Conservation (phyloP, 2,329 filamentous ascomycete genomes). For the Pseudofabraea citricarpa region DNA sequence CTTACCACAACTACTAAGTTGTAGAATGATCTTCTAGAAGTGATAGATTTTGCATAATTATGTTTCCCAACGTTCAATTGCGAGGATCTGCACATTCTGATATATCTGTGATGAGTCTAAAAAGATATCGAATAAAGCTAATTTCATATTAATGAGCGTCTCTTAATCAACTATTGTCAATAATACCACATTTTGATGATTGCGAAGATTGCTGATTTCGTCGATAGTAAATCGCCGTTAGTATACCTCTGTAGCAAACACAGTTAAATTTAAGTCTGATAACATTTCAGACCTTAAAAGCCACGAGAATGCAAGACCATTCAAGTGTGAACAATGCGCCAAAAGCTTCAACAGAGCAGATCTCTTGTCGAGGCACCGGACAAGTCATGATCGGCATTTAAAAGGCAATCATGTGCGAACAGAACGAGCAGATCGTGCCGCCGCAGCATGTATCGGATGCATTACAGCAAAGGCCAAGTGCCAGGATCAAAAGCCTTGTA, state of each 20-base stretch:
- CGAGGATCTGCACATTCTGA: too few species aligned
- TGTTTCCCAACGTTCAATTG: too few species aligned
- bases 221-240: constrained; percentile 1
- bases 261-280: background rate
- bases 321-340: constrained; percentile 12
- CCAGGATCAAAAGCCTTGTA: constrained; percentile 17
- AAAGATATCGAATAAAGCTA: too few species aligned
- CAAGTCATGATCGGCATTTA: constrained; percentile 10
- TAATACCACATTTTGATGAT: too few species aligned
- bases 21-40: too few species aligned
- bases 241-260: background rate
- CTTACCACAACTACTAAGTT: too few species aligned
- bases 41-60: too few species aligned
- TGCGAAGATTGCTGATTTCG: background rate
- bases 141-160: too few species aligned
- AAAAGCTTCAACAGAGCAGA: constrained; percentile 20
- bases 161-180: too few species aligned
- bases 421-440: constrained; percentile 10
- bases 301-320: constrained; percentile 18
- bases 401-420: background rate
- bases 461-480: constrained; percentile 15
- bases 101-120: too few species aligned
- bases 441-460: constrained; percentile 14
- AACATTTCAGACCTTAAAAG: constrained; percentile 10
- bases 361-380: constrained; percentile 12